A percentile compares a stretch with the other conserved stretches of the same genome.
Conservation (phyloP, 2,329 filamentous ascomycete genomes). For the Penicillium polonicum region DNA sequence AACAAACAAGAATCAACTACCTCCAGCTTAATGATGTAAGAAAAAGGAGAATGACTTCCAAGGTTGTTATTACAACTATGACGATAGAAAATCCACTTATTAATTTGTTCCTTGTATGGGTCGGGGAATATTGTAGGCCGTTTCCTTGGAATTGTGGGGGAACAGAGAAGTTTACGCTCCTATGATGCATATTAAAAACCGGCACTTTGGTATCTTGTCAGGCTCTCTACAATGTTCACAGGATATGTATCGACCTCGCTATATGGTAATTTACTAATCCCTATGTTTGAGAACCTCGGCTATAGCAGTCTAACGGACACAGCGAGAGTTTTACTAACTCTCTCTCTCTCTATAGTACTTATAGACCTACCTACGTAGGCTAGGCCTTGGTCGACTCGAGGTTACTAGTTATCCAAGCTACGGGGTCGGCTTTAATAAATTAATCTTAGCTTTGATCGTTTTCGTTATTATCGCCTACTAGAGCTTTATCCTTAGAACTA, state of each 20-base stretch:
- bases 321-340: neutral
- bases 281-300: neutral
- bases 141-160: neutral
- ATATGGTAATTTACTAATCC: neutral
- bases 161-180: neutral
- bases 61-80: neutral
- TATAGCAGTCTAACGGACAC: neutral
- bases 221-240: neutral
- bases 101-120: neutral
- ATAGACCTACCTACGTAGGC: too few species aligned
- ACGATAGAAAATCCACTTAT: neutral
- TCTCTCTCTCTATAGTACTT: too few species aligned
- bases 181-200: neutral
- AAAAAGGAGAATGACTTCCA: neutral
- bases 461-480: too few species aligned
- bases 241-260: neutral
- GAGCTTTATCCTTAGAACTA: too few species aligned
- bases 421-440: too few species aligned
- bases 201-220: neutral
- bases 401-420: too few species aligned
- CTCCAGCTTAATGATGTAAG: neutral
- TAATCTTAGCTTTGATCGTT: too few species aligned
- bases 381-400: too few species aligned
- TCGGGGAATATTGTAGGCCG: neutral
- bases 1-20: neutral